These are phyloP conservation scores for Triticum monococcum DNA, from an alignment of 176 grass and related monocot genomes.

Conservation along the genomic window DNA sequence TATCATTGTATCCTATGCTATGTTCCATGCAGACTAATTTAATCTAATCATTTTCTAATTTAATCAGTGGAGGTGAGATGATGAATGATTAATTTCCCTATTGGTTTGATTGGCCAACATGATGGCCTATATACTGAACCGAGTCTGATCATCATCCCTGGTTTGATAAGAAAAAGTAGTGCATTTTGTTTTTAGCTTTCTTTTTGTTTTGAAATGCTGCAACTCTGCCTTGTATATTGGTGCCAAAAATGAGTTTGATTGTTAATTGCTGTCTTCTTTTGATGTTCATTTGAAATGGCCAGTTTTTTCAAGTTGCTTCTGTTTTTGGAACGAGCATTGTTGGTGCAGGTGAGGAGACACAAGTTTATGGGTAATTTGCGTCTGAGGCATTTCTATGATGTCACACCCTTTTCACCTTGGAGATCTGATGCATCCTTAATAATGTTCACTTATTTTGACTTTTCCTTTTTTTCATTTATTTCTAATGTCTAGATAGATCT, in stretches of 20 bases:
- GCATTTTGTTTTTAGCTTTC: background rate
- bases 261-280: too few relatives aligned
- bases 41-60: background rate
- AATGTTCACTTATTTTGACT: too few relatives aligned
- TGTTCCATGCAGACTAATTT: background rate
- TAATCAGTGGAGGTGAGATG: background rate
- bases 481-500: too few relatives aligned
- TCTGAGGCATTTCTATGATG: constrained; percentile 31
- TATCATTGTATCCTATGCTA: background rate
- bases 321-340: background rate
- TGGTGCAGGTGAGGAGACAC: background rate
- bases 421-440: too few relatives aligned
- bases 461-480: too few relatives aligned
- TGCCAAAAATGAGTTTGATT: too few relatives aligned
- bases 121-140: background rate
- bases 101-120: background rate
- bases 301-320: too few relatives aligned
- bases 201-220: background rate
- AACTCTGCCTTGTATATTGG: background rate
- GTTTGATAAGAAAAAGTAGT: background rate
- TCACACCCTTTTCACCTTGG: too few relatives aligned
- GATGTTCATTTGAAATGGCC: too few relatives aligned
- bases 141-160: background rate
- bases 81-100: background rate
- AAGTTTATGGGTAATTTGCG: constrained; percentile 55